A percentile compares a stretch with the other conserved stretches of the same genome.
Conservation (phyloP, 208 protist genomes). For the Acanthamoeba healyi region DNA sequence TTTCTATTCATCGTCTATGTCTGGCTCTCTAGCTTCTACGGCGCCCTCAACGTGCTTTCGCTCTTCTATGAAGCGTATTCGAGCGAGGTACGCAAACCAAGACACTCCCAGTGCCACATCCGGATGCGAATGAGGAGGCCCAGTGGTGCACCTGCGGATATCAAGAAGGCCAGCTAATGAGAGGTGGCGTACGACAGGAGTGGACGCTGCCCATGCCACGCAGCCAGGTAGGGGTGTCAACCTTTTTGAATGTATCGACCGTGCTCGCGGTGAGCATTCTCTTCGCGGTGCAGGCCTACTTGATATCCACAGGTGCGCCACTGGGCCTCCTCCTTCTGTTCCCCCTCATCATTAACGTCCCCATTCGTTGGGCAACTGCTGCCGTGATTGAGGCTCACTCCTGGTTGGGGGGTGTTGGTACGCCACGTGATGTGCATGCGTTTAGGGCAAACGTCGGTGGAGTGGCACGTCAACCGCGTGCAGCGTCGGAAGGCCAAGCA, state of each 20-base stretch:
- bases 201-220: neutral
- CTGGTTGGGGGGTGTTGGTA: neutral
- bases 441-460: constrained; percentile 53
- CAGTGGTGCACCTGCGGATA: too few species aligned
- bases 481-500: constrained; percentile 18
- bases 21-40: constrained; percentile 13
- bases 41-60: constrained; percentile 26
- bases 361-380: too few species aligned
- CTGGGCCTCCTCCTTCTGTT: neutral
- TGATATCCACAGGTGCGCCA: neutral
- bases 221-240: neutral
- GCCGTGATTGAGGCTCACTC: too few species aligned
- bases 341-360: neutral
- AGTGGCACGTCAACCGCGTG: constrained; percentile 54
- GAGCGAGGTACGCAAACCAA: neutral
- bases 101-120: too few species aligned
- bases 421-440: neutral
- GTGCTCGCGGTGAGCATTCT: neutral
- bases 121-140: too few species aligned
- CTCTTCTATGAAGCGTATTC: neutral
- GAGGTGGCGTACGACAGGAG: neutral
- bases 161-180: too few species aligned
- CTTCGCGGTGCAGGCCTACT: neutral
- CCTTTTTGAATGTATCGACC: neutral
- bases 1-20: neutral